These are phyloP conservation scores for Fusarium avenaceum DNA, from an alignment of 2,329 filamentous ascomycete species.

Conservation along the genomic window DNA sequence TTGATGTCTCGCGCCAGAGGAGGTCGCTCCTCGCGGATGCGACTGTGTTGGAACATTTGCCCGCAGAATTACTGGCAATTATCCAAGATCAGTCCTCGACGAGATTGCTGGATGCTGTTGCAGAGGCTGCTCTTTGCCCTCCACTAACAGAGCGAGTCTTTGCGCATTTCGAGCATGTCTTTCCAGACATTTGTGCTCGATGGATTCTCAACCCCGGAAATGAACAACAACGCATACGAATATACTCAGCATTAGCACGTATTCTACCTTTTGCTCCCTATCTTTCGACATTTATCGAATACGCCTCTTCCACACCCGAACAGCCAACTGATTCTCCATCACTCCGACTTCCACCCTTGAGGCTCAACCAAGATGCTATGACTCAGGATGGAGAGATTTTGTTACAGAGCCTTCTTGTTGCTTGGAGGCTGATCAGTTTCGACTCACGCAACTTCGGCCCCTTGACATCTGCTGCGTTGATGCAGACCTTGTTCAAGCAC, in stretches of 20 bases:
- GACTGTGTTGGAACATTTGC: conserved; percentile 70
- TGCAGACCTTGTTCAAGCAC: conserved; percentile 78
- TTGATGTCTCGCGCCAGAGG: conserved; percentile 68
- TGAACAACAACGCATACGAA: conserved; percentile 55
- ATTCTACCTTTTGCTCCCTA: conserved; percentile 86
- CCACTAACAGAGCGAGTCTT: conserved; percentile 80
- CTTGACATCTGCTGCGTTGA: conserved; percentile 73
- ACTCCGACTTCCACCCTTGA: conserved; percentile 51
- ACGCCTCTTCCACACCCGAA: conserved; percentile 26
- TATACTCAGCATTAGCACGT: conserved; percentile 81
- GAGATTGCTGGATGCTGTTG: conserved; percentile 78
- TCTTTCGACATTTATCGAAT: conserved; percentile 78
- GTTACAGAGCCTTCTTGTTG: conserved; percentile 57
- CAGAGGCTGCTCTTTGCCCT: conserved; percentile 76
- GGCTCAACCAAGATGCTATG: conserved; percentile 49
- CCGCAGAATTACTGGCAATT: conserved; percentile 76
- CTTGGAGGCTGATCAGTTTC: conserved; percentile 84
- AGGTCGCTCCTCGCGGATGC: conserved; percentile 69
- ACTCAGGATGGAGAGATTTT: conserved; percentile 44
- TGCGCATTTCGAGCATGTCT: conserved; percentile 78
- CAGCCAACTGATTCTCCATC: conserved; percentile 41
- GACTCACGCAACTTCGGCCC: conserved; percentile 76
- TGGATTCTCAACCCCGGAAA: conserved; percentile 72
- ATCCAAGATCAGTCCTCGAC: conserved; percentile 74
- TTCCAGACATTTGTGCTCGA: conserved; percentile 85